phyloP scores from a whole-genome alignment of 331 rosid species.

The Stylosanthes scabra region DNA sequence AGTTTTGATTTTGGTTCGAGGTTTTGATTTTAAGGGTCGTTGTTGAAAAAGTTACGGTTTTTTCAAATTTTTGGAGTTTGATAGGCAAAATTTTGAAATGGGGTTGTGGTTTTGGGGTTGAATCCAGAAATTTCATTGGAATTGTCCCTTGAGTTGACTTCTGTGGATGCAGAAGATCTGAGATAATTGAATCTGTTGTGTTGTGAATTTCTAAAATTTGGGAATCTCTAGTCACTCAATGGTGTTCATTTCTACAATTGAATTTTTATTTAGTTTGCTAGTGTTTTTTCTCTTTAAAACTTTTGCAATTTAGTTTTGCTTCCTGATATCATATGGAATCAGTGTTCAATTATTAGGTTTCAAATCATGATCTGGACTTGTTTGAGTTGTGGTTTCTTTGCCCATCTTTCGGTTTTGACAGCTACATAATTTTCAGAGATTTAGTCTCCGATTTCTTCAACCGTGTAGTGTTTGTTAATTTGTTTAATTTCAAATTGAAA shows the following conservation, averaged over 20 bases:
- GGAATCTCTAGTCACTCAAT: constrained; percentile 25
- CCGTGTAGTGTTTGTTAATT: constrained; percentile 1
- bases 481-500: not conserved
- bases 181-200: constrained; percentile 8
- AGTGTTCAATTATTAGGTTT: constrained; percentile 14
- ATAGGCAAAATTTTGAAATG: not conserved
- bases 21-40: not conserved
- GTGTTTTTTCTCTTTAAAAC: too few relatives aligned
- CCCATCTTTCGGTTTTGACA: not conserved
- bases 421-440: constrained; percentile 7
- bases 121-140: constrained; percentile 13
- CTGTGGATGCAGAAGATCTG: not conserved
- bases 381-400: constrained; percentile 4
- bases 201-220: constrained; percentile 30
- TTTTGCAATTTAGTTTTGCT: constrained; percentile 20
- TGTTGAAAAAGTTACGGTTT: constrained; percentile 34
- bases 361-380: constrained; percentile 16
- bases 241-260: constrained; percentile 11
- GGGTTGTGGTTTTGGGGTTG: constrained; percentile 31
- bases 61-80: constrained; percentile 1
- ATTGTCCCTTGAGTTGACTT: constrained; percentile 37
- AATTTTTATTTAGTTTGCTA: not conserved
- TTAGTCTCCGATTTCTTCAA: constrained; percentile 14
- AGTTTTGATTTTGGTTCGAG: not conserved
- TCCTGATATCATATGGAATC: constrained; percentile 9